These are phyloP conservation scores for Calycina marina DNA, from an alignment of 2,329 filamentous ascomycete species.

Conservation along the genomic window DNA sequence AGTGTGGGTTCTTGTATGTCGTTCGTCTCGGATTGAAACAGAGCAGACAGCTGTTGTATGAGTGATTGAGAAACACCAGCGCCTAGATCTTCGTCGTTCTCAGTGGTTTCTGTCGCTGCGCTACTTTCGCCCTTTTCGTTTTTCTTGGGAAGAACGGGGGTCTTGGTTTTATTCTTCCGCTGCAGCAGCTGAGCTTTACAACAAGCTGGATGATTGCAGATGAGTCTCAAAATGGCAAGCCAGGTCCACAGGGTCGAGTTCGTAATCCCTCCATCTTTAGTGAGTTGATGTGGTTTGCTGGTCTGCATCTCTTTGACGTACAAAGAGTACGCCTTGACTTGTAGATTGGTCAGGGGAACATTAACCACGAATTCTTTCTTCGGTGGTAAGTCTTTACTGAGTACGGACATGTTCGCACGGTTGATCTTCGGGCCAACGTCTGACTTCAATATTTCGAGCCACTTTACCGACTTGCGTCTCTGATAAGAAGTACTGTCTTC, in stretches of 20 bases:
- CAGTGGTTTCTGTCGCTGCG: not conserved
- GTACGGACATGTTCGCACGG: constrained; percentile 52
- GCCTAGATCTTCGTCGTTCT: constrained; percentile 12
- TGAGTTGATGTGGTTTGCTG: constrained; percentile 9
- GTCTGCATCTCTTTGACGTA: constrained; percentile 30
- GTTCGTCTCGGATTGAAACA: constrained; percentile 21
- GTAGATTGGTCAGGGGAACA: constrained; percentile 52
- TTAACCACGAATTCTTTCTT: constrained; percentile 76
- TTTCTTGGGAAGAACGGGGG: constrained; percentile 1
- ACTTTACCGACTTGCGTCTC: constrained; percentile 45
- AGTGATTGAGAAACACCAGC: constrained; percentile 15
- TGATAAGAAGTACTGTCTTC: constrained; percentile 42
- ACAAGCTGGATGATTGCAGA: constrained; percentile 41
- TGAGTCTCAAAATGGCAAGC: constrained; percentile 34
- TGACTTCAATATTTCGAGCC: constrained; percentile 54
- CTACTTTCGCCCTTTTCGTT: not conserved
- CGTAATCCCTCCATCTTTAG: constrained; percentile 23
- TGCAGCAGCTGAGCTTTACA: constrained; percentile 31
- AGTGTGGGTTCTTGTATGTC: constrained; percentile 30
- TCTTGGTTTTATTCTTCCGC: constrained; percentile 20
- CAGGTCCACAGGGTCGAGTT: constrained; percentile 36
- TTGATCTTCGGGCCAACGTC: constrained; percentile 67
- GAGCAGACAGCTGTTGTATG: constrained; percentile 23
- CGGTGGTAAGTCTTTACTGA: constrained; percentile 51
- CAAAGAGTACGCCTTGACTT: constrained; percentile 44